Percentiles rank a stretch among this genome's conserved stretches.
These are phyloP conservation scores for Lactifluus pinguis DNA, from an alignment of 768 basidiomycete genomes.

Conservation along the genomic window DNA sequence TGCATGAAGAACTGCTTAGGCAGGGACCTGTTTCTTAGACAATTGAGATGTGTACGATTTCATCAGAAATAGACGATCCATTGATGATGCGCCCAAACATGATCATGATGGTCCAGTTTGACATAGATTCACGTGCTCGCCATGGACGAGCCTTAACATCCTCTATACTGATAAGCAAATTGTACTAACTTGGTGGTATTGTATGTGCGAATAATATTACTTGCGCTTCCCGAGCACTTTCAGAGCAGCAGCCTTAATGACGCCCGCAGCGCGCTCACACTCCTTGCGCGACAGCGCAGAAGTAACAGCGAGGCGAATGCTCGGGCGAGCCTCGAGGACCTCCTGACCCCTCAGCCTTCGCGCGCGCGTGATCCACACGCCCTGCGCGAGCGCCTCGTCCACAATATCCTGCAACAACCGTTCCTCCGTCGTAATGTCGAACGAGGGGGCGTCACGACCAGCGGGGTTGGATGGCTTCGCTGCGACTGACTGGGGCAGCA, in stretches of 20 bases:
- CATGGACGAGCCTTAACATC: too few relatives aligned
- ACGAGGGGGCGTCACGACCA: conserved; percentile 37
- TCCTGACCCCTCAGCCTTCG: conserved; percentile 82
- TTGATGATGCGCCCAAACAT: too few relatives aligned
- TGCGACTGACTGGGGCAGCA: conserved; percentile 17
- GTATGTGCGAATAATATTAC: conserved; percentile 20
- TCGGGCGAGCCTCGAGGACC: conserved; percentile 69
- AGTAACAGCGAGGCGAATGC: conserved; percentile 74
- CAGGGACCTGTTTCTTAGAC: too few relatives aligned
- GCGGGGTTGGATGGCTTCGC: conserved; percentile 41
- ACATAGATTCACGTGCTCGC: too few relatives aligned
- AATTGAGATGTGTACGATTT: too few relatives aligned
- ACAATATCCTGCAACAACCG: conserved; percentile 83
- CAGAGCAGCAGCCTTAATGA: conserved; percentile 62
- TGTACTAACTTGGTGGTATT: too few relatives aligned
- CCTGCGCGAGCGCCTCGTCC: conserved; percentile 73
- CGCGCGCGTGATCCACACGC: conserved; percentile 79
- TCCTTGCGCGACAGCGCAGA: conserved; percentile 82
- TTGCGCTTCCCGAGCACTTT: conserved; percentile 63
- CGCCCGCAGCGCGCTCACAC: conserved; percentile 74
- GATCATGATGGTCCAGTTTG: too few relatives aligned
- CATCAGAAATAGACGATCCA: too few relatives aligned
- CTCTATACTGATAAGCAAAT: too few relatives aligned
- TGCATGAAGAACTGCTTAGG: too few relatives aligned
- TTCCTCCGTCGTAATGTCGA: conserved; percentile 65